Base-by-base conservation (phyloP, 805 yeast genomes). In the Yarrowia divulgata region DNA sequence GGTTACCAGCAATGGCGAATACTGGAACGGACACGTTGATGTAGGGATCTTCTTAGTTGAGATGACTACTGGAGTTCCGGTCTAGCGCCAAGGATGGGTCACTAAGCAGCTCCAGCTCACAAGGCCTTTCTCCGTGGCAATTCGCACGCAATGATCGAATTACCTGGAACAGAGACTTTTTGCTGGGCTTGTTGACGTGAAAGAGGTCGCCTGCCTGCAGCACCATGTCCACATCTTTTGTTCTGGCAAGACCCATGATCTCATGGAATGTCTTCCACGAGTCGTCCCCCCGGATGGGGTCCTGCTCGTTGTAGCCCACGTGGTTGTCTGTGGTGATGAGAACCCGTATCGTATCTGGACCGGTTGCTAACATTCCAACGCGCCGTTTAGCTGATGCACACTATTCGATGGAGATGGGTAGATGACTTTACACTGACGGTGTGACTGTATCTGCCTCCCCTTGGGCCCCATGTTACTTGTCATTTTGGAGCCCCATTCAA, bases 301-400 rank as follows among this genome's bases (percentile, higher is more conserved):
- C 98, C 45, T 85, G 85, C 76, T 95, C 99, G 70, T 87, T 87
- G 77, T 88, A 93, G 0, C 99, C 99, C 18, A 95, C 97, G 81
- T 95, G 99, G 76, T 95, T 95, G 75, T 95, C 99, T 1, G 98
- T 93, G 2, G 99, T 92, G 35, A 95, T 79, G 39, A 95, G 85
- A 19, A 95, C 85, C 32, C 90, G 81, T n/a, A 93, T 85, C 0
- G 97, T 91, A 76, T 91, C 86, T 8, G 84, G 84, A 3, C 87
- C 89, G 2, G 32, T 16, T 16, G 55, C 37, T 8, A 29, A 7
- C 55, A 62, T 62, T 23, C 29, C 29, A 23, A 23, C 29, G 29
- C 29, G 29, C 29, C 29, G 29, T 23, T 23, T 23, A 23, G 29
- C 2, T 23, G 29, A 23, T 23, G 29, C 29, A 23, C 29, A 23